These are phyloP conservation scores for Dothideomycetes sp. DNA, from an alignment of 2,329 filamentous ascomycete species.

Conservation along the genomic window DNA sequence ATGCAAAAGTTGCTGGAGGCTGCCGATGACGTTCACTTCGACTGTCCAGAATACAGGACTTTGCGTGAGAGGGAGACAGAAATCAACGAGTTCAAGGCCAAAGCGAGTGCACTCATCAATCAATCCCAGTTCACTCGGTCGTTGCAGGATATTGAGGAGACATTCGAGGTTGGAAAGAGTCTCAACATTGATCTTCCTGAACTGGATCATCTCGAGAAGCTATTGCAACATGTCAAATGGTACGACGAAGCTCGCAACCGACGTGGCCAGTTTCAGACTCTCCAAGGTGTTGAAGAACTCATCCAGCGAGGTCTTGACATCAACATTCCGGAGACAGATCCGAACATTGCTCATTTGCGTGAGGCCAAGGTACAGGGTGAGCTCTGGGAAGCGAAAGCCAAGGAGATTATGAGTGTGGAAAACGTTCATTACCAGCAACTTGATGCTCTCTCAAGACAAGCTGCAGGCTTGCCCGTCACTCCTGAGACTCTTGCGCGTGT, in stretches of 20 bases:
- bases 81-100: conserved; percentile 80
- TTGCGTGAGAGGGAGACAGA: conserved; percentile 76
- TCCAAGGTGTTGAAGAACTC: conserved; percentile 70
- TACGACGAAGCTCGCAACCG: conserved; percentile 63
- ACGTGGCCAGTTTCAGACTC: conserved; percentile 50
- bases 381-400: conserved; percentile 86
- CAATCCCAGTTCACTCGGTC: conserved; percentile 59
- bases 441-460: conserved; percentile 81
- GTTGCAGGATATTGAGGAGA: conserved; percentile 71
- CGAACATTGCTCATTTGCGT: conserved; percentile 65
- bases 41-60: conserved; percentile 80
- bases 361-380: conserved; percentile 70
- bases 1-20: conserved; percentile 75
- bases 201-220: conserved; percentile 68
- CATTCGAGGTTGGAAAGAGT: conserved; percentile 78
- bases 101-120: conserved; percentile 76
- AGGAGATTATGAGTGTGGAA: conserved; percentile 86
- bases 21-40: conserved; percentile 81
- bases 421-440: conserved; percentile 89
- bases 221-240: conserved; percentile 83
- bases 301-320: conserved; percentile 70
- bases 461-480: conserved; percentile 69
- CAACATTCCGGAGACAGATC: conserved; percentile 69
- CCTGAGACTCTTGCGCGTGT: conserved; percentile 70
- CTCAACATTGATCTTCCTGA: conserved; percentile 92